These are phyloP conservation scores for Herpotrichia juniperi DNA, from an alignment of 2,329 filamentous ascomycete genomes.

Conservation along the genomic window DNA sequence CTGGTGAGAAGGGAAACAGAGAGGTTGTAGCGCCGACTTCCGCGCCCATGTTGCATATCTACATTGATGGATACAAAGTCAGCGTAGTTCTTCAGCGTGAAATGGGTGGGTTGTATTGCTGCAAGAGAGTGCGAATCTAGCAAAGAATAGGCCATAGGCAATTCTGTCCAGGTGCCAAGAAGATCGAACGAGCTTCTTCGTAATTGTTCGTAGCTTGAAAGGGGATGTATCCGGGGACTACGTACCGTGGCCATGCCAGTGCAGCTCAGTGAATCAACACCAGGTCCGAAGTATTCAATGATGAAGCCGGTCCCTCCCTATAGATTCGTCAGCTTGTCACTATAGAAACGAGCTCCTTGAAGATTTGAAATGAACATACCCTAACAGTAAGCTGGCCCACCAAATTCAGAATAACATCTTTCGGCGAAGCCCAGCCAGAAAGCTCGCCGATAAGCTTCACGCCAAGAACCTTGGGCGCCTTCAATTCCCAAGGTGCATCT, in stretches of 20 bases:
- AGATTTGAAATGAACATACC: constrained; percentile 33
- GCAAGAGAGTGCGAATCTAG: too few relatives aligned
- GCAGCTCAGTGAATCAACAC: constrained; percentile 84
- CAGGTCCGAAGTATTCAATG: constrained; percentile 91
- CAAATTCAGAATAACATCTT: constrained; percentile 91
- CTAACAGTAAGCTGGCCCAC: constrained; percentile 90
- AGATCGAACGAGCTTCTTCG: too few relatives aligned
- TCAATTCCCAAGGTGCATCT: constrained; percentile 95
- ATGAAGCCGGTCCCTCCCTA: constrained; percentile 89
- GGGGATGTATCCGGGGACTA: too few relatives aligned
- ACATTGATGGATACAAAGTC: too few relatives aligned
- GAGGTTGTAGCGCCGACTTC: constrained; percentile 97
- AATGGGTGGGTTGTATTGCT: too few relatives aligned
- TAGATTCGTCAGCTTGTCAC: constrained; percentile 17
- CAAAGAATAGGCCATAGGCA: too few relatives aligned
- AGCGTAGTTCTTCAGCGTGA: too few relatives aligned
- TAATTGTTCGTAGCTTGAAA: too few relatives aligned
- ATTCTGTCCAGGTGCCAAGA: too few relatives aligned
- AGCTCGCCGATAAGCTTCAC: constrained; percentile 84
- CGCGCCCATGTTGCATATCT: constrained; percentile 83
- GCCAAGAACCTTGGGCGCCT: constrained; percentile 88
- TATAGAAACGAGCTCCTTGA: not conserved
- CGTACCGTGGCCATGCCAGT: constrained; percentile 96
- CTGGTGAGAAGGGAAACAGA: constrained; percentile 88
- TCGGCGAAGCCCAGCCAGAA: constrained; percentile 89